phyloP scores from a whole-genome alignment of 1,284 basidiomycete genomes.

The Trametes hirsuta region DNA sequence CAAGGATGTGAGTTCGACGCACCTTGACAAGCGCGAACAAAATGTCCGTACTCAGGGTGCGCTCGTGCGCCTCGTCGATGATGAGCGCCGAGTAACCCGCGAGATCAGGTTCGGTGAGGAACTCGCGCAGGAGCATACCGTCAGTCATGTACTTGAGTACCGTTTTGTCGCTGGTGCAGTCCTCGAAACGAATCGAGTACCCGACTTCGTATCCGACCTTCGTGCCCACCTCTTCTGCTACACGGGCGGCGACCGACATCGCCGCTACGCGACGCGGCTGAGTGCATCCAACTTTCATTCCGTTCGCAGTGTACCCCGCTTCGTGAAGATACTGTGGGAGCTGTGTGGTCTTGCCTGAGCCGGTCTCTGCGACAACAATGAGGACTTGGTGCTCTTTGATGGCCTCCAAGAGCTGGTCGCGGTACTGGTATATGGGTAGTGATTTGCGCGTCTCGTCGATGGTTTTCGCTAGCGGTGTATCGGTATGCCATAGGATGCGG shows the following conservation, averaged over 20 bases:
- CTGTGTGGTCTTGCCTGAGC: conserved; percentile 98
- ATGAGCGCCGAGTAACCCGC: conserved; percentile 92
- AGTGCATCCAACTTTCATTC: conserved; percentile 94
- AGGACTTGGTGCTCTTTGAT: conserved; percentile 91
- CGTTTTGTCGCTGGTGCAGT: conserved; percentile 98
- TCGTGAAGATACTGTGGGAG: conserved; percentile 98
- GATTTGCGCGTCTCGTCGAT: conserved; percentile 93
- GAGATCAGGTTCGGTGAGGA: conserved; percentile 93
- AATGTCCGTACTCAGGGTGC: conserved; percentile 96
- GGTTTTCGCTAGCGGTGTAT: conserved; percentile 59
- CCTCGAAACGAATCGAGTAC: conserved; percentile 99
- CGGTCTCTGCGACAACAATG: conserved; percentile 92
- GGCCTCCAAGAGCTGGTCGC: conserved; percentile 86
- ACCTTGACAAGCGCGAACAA: conserved; percentile 97
- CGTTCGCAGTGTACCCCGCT: conserved; percentile 90
- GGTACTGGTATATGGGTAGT: conserved; percentile 87
- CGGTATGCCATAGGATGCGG: conserved; percentile 5
- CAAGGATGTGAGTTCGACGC: conserved; percentile 39
- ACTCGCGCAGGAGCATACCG: conserved; percentile 96
- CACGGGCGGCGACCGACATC: conserved; percentile 98
- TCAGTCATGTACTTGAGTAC: conserved; percentile 99
- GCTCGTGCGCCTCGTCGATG: conserved; percentile 96
- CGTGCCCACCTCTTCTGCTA: conserved; percentile 97
- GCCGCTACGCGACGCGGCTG: conserved; percentile 98
- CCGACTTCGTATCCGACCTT: conserved; percentile 98